phyloP scores from a whole-genome alignment of 2,329 filamentous ascomycete species.

The Trichoderma endophyticum region DNA sequence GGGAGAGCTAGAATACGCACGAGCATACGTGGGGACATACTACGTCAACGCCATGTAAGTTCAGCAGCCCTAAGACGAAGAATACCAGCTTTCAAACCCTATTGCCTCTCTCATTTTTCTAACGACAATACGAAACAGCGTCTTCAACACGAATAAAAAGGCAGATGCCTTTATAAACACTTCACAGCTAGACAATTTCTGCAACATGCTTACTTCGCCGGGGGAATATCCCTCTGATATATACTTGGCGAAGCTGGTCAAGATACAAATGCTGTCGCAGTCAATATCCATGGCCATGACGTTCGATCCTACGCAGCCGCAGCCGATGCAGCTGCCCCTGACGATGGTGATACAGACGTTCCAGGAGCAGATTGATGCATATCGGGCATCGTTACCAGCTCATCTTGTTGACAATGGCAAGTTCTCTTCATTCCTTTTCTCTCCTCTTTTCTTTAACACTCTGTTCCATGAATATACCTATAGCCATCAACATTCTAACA shows the following conservation, averaged over 20 bases:
- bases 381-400: slow-evolving; percentile 36
- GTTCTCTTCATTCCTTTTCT: not conserved
- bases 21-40: slow-evolving; percentile 49
- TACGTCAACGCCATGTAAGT: slow-evolving; percentile 49
- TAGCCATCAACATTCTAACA: not conserved
- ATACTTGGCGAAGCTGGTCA: slow-evolving; percentile 44
- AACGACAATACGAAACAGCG: slow-evolving; percentile 25
- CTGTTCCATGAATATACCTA: not conserved
- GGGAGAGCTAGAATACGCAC: slow-evolving; percentile 41
- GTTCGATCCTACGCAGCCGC: slow-evolving; percentile 27
- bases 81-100: not conserved
- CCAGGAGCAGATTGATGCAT: slow-evolving; percentile 42
- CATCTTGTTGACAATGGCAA: slow-evolving; percentile 36
- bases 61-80: too few species aligned
- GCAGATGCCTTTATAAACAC: slow-evolving; percentile 49
- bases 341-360: slow-evolving; percentile 43
- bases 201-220: slow-evolving; percentile 39
- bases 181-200: slow-evolving; percentile 42
- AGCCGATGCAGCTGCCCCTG: slow-evolving; percentile 37
- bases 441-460: not conserved
- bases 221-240: slow-evolving; percentile 44
- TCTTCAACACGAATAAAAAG: slow-evolving; percentile 46
- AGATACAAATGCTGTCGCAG: slow-evolving; percentile 48
- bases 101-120: not conserved
- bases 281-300: slow-evolving; percentile 42